Evolutionary conservation across 75 land plant genomes (phyloP), one percentile per base, ranked within the genome.

Genomic region (Cupressus sempervirens): DNA sequence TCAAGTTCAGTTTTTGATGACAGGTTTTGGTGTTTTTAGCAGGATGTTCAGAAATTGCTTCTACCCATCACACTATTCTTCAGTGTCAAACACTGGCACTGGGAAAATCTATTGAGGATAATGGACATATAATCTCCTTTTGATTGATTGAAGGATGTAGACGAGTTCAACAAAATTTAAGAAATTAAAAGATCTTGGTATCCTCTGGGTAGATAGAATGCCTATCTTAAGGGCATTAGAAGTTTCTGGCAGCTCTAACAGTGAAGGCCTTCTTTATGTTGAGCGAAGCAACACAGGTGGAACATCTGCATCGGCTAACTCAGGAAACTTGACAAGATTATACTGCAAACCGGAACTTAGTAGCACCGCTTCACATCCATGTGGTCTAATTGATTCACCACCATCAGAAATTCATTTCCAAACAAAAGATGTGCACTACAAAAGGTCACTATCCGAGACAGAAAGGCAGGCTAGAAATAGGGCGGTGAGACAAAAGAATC

Each of bases 191-290:
- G 10, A 18, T 0, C n/a, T 74, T 77, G 80, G 80, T 46, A 36
- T 23, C 43, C 41, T 9, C n/a, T 77, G 48, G 46, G 80, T 77
- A 29, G n/a, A 41, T 77, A 77, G 41, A n/a, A 77, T 77, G 80
- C 41, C 80, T 38, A 77, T 77, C 80, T 23, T 77, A 77, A 23
- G 80, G 76, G 20, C 76, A 4, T 74, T 74, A 77, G 80, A 77
- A 77, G 26, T 46, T 40, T 77, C 80, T 77, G 29, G 80, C 1
- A 77, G n/a, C 46, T 41, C 80, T 41, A 77, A 16, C 80, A 23
- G 12, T 77, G 80, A 77, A 77, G 80, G 80, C 11, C 18, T 35
- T 23, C n/a, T 77, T 40, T 40, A 77, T 77, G 80, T 41, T 77
- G 80, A 46, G n/a, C 23, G 80, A 20, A 77, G 45, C 80, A 77